These are phyloP conservation scores for Eucalyptus leucophloia DNA, from an alignment of 345 rosid species.

Conservation along the genomic window DNA sequence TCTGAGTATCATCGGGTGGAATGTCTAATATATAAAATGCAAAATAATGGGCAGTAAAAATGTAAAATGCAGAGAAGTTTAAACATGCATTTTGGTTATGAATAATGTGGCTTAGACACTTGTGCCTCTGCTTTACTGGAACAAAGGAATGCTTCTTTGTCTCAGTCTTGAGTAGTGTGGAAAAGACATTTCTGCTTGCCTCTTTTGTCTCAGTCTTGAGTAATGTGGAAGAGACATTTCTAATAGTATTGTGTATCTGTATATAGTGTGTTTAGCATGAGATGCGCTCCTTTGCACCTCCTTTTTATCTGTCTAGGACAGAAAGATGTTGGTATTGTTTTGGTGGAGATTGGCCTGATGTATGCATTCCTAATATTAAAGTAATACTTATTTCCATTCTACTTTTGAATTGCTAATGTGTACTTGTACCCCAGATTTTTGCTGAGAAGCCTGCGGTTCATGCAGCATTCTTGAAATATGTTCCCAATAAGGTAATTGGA, in stretches of 20 bases:
- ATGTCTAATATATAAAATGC: background rate
- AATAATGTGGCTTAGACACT: background rate
- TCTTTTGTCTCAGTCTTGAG: background rate
- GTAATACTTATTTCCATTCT: background rate
- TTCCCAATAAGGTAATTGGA: slow-evolving; percentile 70
- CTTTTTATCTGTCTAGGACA: background rate
- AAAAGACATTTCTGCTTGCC: background rate
- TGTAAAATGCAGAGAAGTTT: background rate
- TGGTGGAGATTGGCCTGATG: background rate
- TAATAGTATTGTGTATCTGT: background rate
- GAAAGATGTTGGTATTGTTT: background rate
- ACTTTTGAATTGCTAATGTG: background rate
- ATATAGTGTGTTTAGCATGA: background rate
- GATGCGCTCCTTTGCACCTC: background rate
- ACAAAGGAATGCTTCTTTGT: background rate
- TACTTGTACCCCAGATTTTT: slow-evolving; percentile 48
- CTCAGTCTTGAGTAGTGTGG: background rate
- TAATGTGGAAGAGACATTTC: background rate
- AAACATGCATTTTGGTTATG: background rate
- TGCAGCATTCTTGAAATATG: slow-evolving; percentile 64
- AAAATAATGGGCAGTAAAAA: background rate
- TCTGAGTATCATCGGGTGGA: background rate
- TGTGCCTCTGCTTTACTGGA: background rate
- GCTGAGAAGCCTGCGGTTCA: slow-evolving; percentile 96
- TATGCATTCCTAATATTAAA: background rate